A percentile compares a stretch with the other conserved stretches of the same genome.
phyloP scores from a whole-genome alignment of 257 asterid genomes.

The Solanum tarijense region DNA sequence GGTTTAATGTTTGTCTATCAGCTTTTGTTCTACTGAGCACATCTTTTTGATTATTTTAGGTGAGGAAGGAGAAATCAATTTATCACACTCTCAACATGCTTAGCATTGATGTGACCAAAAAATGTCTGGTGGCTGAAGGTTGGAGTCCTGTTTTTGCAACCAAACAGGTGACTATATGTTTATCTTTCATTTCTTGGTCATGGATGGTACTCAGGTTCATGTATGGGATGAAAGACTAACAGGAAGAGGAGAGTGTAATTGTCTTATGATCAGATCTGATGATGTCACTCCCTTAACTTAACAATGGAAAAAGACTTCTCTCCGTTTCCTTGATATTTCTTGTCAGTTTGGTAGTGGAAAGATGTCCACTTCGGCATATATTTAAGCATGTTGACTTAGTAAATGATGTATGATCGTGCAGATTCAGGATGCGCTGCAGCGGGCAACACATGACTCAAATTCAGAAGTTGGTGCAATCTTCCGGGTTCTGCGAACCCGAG shows the following conservation, averaged over 20 bases:
- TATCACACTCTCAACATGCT: slow-evolving; percentile 97
- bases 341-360: neutral
- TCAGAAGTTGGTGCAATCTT: slow-evolving; percentile 93
- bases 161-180: slow-evolving; percentile 46
- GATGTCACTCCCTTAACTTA: neutral
- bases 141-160: slow-evolving; percentile 98
- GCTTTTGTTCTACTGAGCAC: neutral
- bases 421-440: slow-evolving; percentile 79
- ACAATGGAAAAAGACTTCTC: neutral
- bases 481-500: slow-evolving; percentile 78
- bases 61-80: slow-evolving; percentile 82
- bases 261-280: neutral
- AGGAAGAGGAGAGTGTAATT: neutral
- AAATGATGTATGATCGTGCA: slow-evolving; percentile 20
- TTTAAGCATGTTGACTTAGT: neutral
- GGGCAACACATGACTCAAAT: slow-evolving; percentile 71
- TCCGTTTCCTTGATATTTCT: neutral
- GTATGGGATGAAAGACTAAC: neutral
- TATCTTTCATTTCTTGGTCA: neutral
- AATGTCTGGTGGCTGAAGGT: slow-evolving; percentile 98
- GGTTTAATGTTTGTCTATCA: neutral
- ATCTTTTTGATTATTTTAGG: slow-evolving; percentile 28
- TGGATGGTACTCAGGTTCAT: neutral
- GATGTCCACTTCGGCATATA: neutral
- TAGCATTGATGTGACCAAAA: slow-evolving; percentile 91